These are phyloP conservation scores for Lablab purpureus DNA, from an alignment of 306 rosid species.

Conservation along the genomic window DNA sequence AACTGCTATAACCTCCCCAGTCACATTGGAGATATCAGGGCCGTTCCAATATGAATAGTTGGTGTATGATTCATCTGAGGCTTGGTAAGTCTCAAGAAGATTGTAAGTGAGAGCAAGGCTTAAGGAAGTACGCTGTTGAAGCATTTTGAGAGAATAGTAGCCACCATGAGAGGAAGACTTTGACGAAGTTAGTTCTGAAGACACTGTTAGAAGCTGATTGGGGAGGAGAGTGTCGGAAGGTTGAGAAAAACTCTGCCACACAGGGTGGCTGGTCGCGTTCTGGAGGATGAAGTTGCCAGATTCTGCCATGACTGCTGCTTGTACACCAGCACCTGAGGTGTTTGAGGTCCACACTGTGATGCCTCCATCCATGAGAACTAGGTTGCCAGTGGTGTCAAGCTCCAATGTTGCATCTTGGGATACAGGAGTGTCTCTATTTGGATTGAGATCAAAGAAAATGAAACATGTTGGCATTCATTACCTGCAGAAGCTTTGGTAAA, in stretches of 20 bases:
- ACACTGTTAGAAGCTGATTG: slow-evolving; percentile 82
- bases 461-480: slow-evolving; percentile 57
- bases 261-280: slow-evolving; percentile 48
- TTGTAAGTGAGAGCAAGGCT: slow-evolving; percentile 83
- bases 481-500: slow-evolving; percentile 70
- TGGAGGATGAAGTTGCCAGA: slow-evolving; percentile 84
- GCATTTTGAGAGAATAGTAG: slow-evolving; percentile 90
- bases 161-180: slow-evolving; percentile 80
- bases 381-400: slow-evolving; percentile 81
- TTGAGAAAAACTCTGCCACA: slow-evolving; percentile 94
- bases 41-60: slow-evolving; percentile 90
- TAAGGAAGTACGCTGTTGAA: slow-evolving; percentile 83
- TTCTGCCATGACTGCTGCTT: slow-evolving; percentile 70
- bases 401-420: slow-evolving; percentile 75
- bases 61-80: slow-evolving; percentile 59
- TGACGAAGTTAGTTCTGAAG: slow-evolving; percentile 71
- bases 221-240: slow-evolving; percentile 95
- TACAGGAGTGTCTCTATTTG: slow-evolving; percentile 74
- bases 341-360: slow-evolving; percentile 77
- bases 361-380: slow-evolving; percentile 69
- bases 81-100: slow-evolving; percentile 60
- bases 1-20: slow-evolving; percentile 83
- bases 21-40: slow-evolving; percentile 88
- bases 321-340: slow-evolving; percentile 66
- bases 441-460: slow-evolving; percentile 63